Evolutionary conservation across 495 filamentous ascomycete species (phyloP), one percentile per base, ranked within the genome.

Genomic region (Staphylotrichum longicolle): DNA sequence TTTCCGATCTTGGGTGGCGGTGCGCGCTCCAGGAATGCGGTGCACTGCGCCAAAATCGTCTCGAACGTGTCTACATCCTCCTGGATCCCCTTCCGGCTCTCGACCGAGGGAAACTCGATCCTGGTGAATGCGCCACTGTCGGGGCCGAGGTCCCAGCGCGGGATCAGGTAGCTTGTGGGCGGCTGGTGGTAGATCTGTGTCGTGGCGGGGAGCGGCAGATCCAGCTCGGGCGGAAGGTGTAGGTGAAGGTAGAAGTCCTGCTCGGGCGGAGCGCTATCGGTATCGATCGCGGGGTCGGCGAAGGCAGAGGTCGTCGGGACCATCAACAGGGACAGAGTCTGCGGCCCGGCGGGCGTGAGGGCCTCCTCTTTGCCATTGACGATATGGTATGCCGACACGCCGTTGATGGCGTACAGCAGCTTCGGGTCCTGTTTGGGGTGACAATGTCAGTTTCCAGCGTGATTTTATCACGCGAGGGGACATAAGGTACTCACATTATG

Each of bases 21-120:
- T 6, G 88, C 85, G 41, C 90, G 84, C 68, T 96, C 92, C 8
- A 93, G 81, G 72, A 97, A 97, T 0, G 92, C 91, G 11, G 92
- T 97, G 71, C 92, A 97, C 75, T 97, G 92, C 34, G 92, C 92
- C 44, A 97, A 81, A 57, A 97, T 97, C 3, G 92, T 96, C 78
- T 97, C 92, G 68, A 97, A 97, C 0, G 92, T 97, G 72, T 97
- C 92, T 33, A 96, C 81, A 72, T 97, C 92, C 68, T 97, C 92
- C 74, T 97, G 92, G 3, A 88, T 84, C 33, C 87, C 86, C 57
- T 83, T 84, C 40, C 82, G 79, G 53, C 78, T 80, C 10, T 90
- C 90, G 9, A 91, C 79, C 5, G 80, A 70, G 2, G 92, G 92
- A 63, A 97, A 96, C 71, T 95, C 88, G 65, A 97, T 91, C 37